Conservation (phyloP, 2,329 filamentous ascomycete genomes). For the Paraphaeosphaeria minitans region DNA sequence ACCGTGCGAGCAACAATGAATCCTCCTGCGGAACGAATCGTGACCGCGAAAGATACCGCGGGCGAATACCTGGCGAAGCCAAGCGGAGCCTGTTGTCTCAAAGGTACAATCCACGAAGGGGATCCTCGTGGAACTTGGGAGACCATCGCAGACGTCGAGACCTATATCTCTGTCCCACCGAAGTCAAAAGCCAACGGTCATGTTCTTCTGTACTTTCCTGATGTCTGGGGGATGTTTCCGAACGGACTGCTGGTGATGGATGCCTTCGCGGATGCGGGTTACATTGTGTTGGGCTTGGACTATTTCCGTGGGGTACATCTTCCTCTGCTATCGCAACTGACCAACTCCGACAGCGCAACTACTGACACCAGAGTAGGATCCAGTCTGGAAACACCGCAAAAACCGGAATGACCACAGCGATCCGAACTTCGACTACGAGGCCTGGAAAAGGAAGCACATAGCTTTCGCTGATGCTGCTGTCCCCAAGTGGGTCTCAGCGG, state of each 20-base stretch:
- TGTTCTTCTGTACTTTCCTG: conserved; percentile 54
- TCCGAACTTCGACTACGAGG: conserved; percentile 53
- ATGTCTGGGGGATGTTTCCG: conserved; percentile 53
- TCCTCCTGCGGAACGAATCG: too few species aligned
- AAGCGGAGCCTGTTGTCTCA: conserved; percentile 48
- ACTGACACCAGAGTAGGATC: conserved; percentile 35
- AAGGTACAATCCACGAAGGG: conserved; percentile 49
- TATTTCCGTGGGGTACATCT: conserved; percentile 52
- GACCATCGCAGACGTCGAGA: conserved; percentile 45
- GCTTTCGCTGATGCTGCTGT: conserved; percentile 52
- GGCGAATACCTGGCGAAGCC: conserved; percentile 34
- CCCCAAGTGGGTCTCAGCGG: conserved; percentile 52
- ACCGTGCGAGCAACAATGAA: background rate
- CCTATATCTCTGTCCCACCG: conserved; percentile 44
- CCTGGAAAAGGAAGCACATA: conserved; percentile 56
- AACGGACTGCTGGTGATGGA: conserved; percentile 56
- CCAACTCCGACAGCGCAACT: conserved; percentile 22
- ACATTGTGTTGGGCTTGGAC: conserved; percentile 51
- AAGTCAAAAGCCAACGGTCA: conserved; percentile 47
- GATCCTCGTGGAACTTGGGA: conserved; percentile 44
- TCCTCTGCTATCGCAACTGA: background rate
- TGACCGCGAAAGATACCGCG: too few species aligned
- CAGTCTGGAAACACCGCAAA: conserved; percentile 51
- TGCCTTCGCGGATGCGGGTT: conserved; percentile 53
- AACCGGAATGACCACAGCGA: conserved; percentile 22